These are phyloP conservation scores for Astrephomene gubernaculifera DNA, from an alignment of 139 green algal genomes.

Conservation along the genomic window DNA sequence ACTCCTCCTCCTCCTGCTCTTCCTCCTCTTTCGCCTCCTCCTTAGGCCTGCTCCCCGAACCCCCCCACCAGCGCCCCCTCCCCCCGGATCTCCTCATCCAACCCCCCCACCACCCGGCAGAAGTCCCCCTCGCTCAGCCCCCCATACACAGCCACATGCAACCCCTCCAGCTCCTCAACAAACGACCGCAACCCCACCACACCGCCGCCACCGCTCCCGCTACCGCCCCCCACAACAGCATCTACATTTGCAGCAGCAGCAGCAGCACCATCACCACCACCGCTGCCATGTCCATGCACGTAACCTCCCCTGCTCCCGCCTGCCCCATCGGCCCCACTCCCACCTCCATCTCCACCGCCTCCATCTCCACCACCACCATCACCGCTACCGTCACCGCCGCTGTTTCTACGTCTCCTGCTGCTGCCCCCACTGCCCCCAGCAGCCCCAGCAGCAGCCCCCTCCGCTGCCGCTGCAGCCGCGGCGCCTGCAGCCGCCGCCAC, in stretches of 20 bases:
- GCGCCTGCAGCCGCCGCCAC: not conserved
- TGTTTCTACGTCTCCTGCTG: no score
- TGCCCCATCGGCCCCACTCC: not conserved
- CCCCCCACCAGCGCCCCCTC: constrained; percentile 7
- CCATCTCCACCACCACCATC: not conserved
- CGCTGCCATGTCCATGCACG: no score
- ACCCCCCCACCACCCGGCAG: not conserved
- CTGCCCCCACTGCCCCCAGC: not conserved
- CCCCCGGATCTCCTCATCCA: constrained; percentile 12
- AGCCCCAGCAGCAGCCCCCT: not conserved
- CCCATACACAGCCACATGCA: constrained; percentile 9
- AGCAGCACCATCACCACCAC: no score
- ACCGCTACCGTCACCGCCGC: not conserved
- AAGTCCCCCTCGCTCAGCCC: constrained; percentile 18
- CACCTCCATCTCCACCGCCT: not conserved
- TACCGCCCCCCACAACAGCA: no score
- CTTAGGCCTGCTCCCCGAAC: no score
- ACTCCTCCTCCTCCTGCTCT: no score
- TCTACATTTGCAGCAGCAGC: no score
- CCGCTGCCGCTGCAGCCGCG: not conserved
- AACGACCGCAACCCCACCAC: not conserved
- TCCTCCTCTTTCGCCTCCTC: no score
- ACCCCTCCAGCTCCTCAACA: constrained; percentile 1
- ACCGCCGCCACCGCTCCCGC: not conserved
- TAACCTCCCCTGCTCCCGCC: not conserved